phyloP scores from a whole-genome alignment of 176 grass and related monocot species.

The Musa acuminata region DNA sequence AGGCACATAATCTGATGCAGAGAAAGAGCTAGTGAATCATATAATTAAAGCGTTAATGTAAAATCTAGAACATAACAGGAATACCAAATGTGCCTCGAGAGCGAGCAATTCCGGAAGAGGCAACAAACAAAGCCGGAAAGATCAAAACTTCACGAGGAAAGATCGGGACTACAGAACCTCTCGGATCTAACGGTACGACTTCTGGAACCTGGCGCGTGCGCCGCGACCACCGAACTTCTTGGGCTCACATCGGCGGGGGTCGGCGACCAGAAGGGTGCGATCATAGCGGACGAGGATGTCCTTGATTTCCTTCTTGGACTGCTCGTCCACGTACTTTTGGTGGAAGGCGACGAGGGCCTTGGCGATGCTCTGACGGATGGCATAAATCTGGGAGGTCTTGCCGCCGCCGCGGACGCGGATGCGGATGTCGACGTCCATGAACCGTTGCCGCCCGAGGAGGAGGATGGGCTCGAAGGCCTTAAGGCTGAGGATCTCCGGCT shows the following conservation, averaged over 20 bases:
- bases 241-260: conserved; percentile 1
- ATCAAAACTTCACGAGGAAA: not conserved
- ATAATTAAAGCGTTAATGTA: not conserved
- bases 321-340: conserved; percentile 5
- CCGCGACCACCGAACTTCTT: not conserved
- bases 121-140: not conserved
- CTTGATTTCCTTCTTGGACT: conserved; percentile 3
- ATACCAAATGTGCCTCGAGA: not conserved
- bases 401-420: not conserved
- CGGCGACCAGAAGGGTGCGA: conserved; percentile 2
- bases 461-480: conserved; percentile 8
- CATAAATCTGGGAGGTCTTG: conserved; percentile 1
- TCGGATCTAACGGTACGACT: not conserved
- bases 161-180: not conserved
- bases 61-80: not conserved
- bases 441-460: not conserved
- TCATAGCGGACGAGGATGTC: conserved; percentile 5
- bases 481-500: not conserved
- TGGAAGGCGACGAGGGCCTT: not conserved
- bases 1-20: too few relatives aligned
- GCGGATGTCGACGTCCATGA: not conserved
- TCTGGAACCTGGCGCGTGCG: not conserved
- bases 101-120: too few relatives aligned
- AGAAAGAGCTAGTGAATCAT: not conserved
- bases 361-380: conserved; percentile 2